Conservation (phyloP, 192 early-diverging fungal species). For the Podila minutissima region DNA sequence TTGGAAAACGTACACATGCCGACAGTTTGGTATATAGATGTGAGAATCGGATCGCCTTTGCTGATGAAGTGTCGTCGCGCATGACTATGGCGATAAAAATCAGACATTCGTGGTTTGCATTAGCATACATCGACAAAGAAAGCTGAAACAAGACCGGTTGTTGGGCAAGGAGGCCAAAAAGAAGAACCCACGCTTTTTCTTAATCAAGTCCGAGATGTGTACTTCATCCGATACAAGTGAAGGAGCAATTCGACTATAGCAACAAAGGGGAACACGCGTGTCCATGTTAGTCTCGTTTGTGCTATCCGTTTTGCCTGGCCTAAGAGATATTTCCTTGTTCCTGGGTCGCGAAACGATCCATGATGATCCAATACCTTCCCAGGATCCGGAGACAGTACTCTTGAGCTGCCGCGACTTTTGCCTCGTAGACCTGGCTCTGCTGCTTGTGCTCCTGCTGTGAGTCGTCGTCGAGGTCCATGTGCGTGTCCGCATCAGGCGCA, state of each 20-base stretch:
- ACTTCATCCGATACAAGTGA: conserved; percentile 65
- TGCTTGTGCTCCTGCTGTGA: background rate
- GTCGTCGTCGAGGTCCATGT: conserved; percentile 17
- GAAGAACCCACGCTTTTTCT: conserved; percentile 66
- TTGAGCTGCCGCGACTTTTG: conserved; percentile 23
- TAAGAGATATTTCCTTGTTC: too few relatives aligned
- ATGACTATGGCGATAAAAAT: conserved; percentile 57
- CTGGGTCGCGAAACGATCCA: too few relatives aligned
- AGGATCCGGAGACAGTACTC: conserved; percentile 45
- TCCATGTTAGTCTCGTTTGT: background rate
- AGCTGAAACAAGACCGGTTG: too few relatives aligned
- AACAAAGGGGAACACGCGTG: background rate
- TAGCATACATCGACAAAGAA: too few relatives aligned
- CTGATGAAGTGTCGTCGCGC: conserved; percentile 56
- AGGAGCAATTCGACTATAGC: conserved; percentile 62
- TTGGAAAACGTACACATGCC: conserved; percentile 41
- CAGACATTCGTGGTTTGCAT: background rate
- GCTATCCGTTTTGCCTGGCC: background rate
- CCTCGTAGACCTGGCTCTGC: conserved; percentile 2
- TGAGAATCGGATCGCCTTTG: conserved; percentile 68
- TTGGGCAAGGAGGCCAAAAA: too few relatives aligned
- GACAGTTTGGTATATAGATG: conserved; percentile 66
- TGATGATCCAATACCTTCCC: conserved; percentile 22
- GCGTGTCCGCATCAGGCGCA: conserved; percentile 5
- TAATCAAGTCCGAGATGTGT: conserved; percentile 67